Evolutionary conservation across 495 filamentous ascomycete genomes (phyloP).

Genomic region (Cercophora samala): DNA sequence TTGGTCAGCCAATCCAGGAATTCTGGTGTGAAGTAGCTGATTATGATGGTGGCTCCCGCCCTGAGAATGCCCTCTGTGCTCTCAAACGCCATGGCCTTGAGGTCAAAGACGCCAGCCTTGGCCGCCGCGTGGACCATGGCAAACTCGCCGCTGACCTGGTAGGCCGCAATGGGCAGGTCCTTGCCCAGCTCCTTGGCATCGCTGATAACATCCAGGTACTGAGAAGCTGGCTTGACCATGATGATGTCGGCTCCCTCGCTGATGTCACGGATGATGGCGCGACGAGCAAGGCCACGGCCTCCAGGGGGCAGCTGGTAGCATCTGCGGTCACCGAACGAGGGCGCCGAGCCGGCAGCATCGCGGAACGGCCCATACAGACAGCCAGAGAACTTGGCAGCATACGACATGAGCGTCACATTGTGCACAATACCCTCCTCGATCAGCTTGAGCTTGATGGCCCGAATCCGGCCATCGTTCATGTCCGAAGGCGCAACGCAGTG

Average conservation of each 20-base stretch:
- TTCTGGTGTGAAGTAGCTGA: constrained; percentile 92
- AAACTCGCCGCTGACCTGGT: constrained; percentile 95
- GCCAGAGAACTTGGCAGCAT: constrained; percentile 94
- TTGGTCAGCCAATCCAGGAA: constrained; percentile 79
- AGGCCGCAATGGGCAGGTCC: constrained; percentile 88
- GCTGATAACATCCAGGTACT: constrained; percentile 92
- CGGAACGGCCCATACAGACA: constrained; percentile 97
- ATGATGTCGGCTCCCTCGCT: constrained; percentile 94
- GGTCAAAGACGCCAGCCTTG: constrained; percentile 94
- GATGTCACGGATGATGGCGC: constrained; percentile 87
- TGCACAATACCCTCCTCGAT: constrained; percentile 90
- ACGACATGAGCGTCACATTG: constrained; percentile 88
- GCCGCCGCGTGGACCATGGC: constrained; percentile 97
- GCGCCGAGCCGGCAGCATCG: constrained; percentile 88
- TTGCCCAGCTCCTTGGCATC: constrained; percentile 91
- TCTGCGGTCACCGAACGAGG: constrained; percentile 88
- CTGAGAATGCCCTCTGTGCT: constrained; percentile 87
- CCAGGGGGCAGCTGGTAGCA: constrained; percentile 96
- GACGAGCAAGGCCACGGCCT: constrained; percentile 86
- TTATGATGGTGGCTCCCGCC: constrained; percentile 85
- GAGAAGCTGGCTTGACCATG: constrained; percentile 96
- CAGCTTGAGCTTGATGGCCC: constrained; percentile 93
- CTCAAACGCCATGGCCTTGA: constrained; percentile 94
- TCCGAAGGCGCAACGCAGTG: constrained; percentile 96
- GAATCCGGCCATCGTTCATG: constrained; percentile 97